phyloP scores from a whole-genome alignment of 257 asterid genomes.

The Ligustrum vulgare region DNA sequence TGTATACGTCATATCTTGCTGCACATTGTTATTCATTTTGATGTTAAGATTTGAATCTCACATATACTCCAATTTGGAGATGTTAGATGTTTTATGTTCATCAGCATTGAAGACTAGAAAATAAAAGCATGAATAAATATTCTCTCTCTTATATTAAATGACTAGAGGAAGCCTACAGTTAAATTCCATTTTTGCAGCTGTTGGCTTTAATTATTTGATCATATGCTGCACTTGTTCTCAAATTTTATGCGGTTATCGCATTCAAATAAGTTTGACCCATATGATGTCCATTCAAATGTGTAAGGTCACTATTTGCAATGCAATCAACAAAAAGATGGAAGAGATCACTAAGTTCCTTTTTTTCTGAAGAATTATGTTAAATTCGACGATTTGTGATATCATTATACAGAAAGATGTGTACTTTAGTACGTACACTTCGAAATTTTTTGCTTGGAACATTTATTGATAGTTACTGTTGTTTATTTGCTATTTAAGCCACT shows the following conservation, averaged over 20 bases:
- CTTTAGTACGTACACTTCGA: background rate
- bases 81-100: background rate
- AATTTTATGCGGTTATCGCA: background rate
- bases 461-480: slow-evolving; percentile 9
- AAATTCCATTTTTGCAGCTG: background rate
- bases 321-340: background rate
- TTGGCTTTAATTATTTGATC: background rate
- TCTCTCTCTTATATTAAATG: background rate
- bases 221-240: background rate
- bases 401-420: background rate
- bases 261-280: background rate
- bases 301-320: background rate
- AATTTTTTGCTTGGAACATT: background rate
- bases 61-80: background rate
- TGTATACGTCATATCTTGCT: background rate
- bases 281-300: background rate
- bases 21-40: background rate
- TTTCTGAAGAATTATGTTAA: slow-evolving; percentile 6
- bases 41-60: background rate
- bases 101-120: background rate
- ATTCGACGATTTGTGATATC: background rate
- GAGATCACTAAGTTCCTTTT: background rate
- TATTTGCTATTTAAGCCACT: slow-evolving; percentile 63
- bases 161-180: background rate
- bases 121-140: background rate